Percentiles rank a stretch among this genome's conserved stretches.
Conservation (phyloP, 1,139 yeast species). For the Spencermartinsiella ligniputridi region DNA sequence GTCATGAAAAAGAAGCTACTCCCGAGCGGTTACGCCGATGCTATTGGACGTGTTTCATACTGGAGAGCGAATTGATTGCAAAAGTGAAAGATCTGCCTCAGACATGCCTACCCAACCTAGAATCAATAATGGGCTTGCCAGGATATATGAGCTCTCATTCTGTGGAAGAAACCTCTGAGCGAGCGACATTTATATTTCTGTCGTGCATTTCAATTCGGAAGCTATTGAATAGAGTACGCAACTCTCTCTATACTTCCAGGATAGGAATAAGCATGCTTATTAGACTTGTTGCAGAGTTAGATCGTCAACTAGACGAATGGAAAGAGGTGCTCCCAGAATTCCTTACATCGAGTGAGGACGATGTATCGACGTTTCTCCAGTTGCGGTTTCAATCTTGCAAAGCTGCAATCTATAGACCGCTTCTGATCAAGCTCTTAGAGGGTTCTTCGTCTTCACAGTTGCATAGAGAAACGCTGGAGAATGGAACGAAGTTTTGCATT, state of each 20-base stretch:
- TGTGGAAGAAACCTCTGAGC: not conserved
- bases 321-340: not conserved
- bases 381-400: not conserved
- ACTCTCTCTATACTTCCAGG: not conserved
- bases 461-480: not conserved
- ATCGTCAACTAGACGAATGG: slow-evolving; percentile 1
- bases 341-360: not conserved
- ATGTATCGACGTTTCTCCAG: not conserved
- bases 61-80: slow-evolving; percentile 1
- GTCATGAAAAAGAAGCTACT: not conserved
- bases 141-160: not conserved
- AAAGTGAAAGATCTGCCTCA: not conserved
- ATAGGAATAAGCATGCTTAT: not conserved
- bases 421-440: not conserved
- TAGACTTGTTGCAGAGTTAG: not conserved
- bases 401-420: slow-evolving; percentile 1
- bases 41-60: slow-evolving; percentile 2
- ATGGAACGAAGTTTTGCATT: not conserved
- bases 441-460: not conserved
- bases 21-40: not conserved
- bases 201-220: slow-evolving; percentile 1
- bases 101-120: not conserved
- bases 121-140: not conserved
- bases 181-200: not conserved
- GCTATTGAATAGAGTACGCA: slow-evolving; percentile 1